Conservation (phyloP, 1,284 basidiomycete species). For the Mycosarcoma maydis region DNA sequence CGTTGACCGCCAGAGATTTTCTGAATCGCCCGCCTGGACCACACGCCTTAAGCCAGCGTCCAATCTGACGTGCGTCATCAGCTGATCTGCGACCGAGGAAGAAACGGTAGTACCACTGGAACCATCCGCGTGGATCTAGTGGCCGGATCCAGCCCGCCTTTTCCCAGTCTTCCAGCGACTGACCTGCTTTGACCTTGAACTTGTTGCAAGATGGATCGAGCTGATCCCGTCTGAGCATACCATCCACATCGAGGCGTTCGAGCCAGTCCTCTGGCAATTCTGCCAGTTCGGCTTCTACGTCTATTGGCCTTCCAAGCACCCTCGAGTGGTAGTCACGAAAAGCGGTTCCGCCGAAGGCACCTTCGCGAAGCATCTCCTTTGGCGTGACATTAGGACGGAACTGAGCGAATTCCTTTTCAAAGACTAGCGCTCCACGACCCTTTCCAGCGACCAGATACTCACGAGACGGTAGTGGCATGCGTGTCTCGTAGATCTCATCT, state of each 20-base stretch:
- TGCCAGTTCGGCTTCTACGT: slow-evolving; percentile 45
- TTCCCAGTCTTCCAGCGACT: slow-evolving; percentile 70
- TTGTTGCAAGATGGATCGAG: slow-evolving; percentile 67
- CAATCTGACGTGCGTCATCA: slow-evolving; percentile 70
- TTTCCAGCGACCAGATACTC: slow-evolving; percentile 14
- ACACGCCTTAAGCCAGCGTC: slow-evolving; percentile 69
- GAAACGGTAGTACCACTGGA: slow-evolving; percentile 68
- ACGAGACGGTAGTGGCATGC: slow-evolving; percentile 29
- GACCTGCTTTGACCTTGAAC: slow-evolving; percentile 69
- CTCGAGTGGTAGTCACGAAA: slow-evolving; percentile 62
- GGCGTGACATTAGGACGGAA: slow-evolving; percentile 70
- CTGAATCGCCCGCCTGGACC: slow-evolving; percentile 70
- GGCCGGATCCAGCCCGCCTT: slow-evolving; percentile 69
- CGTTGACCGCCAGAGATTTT: slow-evolving; percentile 67
- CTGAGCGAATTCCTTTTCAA: slow-evolving; percentile 66
- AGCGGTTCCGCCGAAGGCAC: slow-evolving; percentile 69
- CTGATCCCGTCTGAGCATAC: slow-evolving; percentile 35
- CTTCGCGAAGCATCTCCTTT: slow-evolving; percentile 69
- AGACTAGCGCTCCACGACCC: slow-evolving; percentile 66
- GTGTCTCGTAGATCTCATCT: slow-evolving; percentile 28
- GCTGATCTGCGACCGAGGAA: slow-evolving; percentile 68
- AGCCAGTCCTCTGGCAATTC: slow-evolving; percentile 53
- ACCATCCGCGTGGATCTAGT: slow-evolving; percentile 70
- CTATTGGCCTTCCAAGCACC: slow-evolving; percentile 38
- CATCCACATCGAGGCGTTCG: slow-evolving; percentile 38